These are phyloP conservation scores for Cladosporium sp. DNA, from an alignment of 2,329 filamentous ascomycete species.

Conservation along the genomic window DNA sequence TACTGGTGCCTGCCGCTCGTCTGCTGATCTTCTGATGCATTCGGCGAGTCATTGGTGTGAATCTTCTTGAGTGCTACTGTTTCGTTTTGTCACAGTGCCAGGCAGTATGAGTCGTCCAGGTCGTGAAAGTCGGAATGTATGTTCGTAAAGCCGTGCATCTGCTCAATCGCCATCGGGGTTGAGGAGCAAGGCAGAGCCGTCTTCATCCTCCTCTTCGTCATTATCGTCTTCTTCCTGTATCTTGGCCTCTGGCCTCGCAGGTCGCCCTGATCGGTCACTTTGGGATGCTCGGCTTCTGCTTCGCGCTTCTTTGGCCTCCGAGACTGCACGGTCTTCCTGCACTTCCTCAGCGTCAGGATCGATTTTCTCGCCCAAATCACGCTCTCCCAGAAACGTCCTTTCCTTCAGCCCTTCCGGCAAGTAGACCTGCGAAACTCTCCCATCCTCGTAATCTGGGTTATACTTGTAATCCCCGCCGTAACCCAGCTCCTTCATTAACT, in stretches of 20 bases:
- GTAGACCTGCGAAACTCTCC: slow-evolving; percentile 81
- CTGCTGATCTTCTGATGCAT: too few species aligned
- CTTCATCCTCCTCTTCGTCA: background rate
- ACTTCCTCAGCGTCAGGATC: slow-evolving; percentile 52
- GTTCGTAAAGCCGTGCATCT: background rate
- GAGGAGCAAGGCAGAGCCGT: background rate
- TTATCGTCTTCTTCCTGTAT: background rate
- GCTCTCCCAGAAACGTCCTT: slow-evolving; percentile 70
- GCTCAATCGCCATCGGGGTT: slow-evolving; percentile 10
- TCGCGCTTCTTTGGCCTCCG: slow-evolving; percentile 13
- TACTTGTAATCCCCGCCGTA: slow-evolving; percentile 95
- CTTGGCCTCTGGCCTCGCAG: background rate
- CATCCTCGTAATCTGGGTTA: slow-evolving; percentile 82
- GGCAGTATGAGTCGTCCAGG: too few species aligned
- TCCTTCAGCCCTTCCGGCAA: slow-evolving; percentile 72
- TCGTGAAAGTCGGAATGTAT: background rate
- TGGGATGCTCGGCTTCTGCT: background rate
- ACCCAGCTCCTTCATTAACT: slow-evolving; percentile 86
- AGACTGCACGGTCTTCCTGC: slow-evolving; percentile 18
- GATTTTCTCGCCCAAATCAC: slow-evolving; percentile 70
- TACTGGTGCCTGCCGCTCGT: too few species aligned
- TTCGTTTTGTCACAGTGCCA: too few species aligned
- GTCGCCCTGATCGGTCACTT: background rate
- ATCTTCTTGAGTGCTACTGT: too few species aligned
- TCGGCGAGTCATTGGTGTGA: too few species aligned